Percentiles rank a stretch among this genome's conserved stretches.
Evolutionary conservation across 2,329 filamentous ascomycete genomes (phyloP).

Genomic region (Pseudodiploospora longispora): DNA sequence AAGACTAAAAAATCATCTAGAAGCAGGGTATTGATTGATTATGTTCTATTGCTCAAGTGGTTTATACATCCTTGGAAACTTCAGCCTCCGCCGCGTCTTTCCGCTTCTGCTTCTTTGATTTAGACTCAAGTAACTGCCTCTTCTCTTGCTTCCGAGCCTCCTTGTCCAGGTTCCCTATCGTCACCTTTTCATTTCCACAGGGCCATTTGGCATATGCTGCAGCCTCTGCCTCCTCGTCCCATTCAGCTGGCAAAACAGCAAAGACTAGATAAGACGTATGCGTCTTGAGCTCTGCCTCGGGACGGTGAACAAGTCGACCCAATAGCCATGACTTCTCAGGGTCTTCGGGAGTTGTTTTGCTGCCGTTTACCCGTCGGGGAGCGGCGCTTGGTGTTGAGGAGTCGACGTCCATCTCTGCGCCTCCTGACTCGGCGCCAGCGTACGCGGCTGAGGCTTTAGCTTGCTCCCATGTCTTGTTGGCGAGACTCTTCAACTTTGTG

Average conservation of each 20-base stretch:
- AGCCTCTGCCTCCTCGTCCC: conserved; percentile 75
- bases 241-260: conserved; percentile 77
- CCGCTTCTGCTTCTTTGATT: conserved; percentile 27
- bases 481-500: conserved; percentile 62
- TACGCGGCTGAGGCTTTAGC: conserved; percentile 35
- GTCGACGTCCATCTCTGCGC: conserved; percentile 34
- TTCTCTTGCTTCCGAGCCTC: conserved; percentile 49
- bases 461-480: conserved; percentile 59
- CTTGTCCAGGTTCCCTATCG: conserved; percentile 47
- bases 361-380: background rate
- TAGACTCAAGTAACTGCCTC: conserved; percentile 40
- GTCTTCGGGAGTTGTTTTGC: conserved; percentile 17
- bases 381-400: conserved; percentile 17
- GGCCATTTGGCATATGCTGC: conserved; percentile 57
- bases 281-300: conserved; percentile 84
- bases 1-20: too few relatives aligned
- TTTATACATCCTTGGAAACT: too few relatives aligned
- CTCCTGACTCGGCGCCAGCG: conserved; percentile 19
- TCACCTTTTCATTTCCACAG: conserved; percentile 43
- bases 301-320: conserved; percentile 69
- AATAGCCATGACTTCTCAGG: conserved; percentile 58
- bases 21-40: too few relatives aligned
- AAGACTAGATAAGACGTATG: conserved; percentile 98
- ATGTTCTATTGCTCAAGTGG: too few relatives aligned
- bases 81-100: conserved; percentile 19